These are phyloP conservation scores for Lactarius pseudohatsudake DNA, from an alignment of 768 basidiomycete species.

Conservation along the genomic window DNA sequence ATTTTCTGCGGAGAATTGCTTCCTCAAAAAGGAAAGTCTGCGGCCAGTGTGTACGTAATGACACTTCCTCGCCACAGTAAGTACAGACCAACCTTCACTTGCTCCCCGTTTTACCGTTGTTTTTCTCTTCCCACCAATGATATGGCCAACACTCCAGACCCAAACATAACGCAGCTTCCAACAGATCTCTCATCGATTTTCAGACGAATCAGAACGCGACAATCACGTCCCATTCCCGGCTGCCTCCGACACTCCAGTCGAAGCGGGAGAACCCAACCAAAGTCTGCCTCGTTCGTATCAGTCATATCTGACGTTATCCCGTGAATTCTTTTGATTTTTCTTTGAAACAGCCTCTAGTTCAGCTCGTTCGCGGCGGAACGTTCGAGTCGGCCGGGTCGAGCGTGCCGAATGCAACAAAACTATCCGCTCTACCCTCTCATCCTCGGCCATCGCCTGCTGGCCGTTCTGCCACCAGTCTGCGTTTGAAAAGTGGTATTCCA, in stretches of 20 bases:
- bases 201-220: conserved; percentile 3
- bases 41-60: too few relatives aligned
- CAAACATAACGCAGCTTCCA: not conserved
- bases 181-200: conserved; percentile 11
- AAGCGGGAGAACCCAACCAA: not conserved
- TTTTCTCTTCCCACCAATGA: not conserved
- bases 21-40: too few relatives aligned
- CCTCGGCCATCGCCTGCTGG: conserved; percentile 36
- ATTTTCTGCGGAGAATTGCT: too few relatives aligned
- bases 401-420: too few relatives aligned
- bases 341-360: conserved; percentile 28
- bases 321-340: not conserved
- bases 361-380: too few relatives aligned
- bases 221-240: not conserved
- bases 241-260: not conserved
- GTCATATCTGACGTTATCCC: not conserved
- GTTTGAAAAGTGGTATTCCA: conserved; percentile 37
- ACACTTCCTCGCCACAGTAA: too few relatives aligned
- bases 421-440: conserved; percentile 39
- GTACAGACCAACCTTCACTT: too few relatives aligned
- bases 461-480: conserved; percentile 36
- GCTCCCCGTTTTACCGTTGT: too few relatives aligned
- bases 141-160: conserved; percentile 9
- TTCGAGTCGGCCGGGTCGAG: too few relatives aligned
- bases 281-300: conserved; percentile 7